Base-by-base conservation (phyloP, 2,329 filamentous ascomycete genomes). In the Epichloe elymi region DNA sequence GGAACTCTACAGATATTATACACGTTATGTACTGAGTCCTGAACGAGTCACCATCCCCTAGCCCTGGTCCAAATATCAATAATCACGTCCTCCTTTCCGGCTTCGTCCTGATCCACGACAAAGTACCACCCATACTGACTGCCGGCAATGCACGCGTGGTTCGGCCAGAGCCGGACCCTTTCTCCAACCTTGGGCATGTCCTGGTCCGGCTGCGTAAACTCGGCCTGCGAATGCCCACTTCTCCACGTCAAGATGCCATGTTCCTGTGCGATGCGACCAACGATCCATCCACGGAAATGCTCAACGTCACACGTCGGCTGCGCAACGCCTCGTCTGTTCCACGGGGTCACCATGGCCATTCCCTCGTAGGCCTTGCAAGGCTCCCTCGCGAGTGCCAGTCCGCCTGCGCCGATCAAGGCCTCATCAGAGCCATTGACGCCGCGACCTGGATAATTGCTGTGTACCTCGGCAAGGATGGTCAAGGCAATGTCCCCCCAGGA, bases 131-230 rank as follows among this genome's bases (percentile, higher is more conserved):
- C 80, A 67, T 83, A 86, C 30, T 79, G 78, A 0, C 81, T 82
- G 0, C 84, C 82, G 1, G 86, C 78, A 57, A 91, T 83, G 63
- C 87, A 93, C 37, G 86, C 80, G 67, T 93, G 87, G 59, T 91
- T 91, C 0, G 86, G 86, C 80, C 83, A 90, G 7, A 91, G 69
- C 52, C 80, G 72, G 26, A 90, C 66, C 59, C 80, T 79, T 60
- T 88, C 77, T 0, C 86, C 86, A 35, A 87, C 70, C 11, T 70
- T 63, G 0, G 72, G 73, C 39, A 71, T 67, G 12, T 61, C 56
- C 45, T 52, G 48, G 15, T 58, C 54, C 40, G 54, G 42, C 17
- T 17, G 12, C 14, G 47, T 17, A 26, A 52, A 20, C 15, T 49
- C 54, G 0, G 69, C 67, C 14, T 70, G 67, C 12, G 55, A 53